phyloP scores from a whole-genome alignment of 2,329 filamentous ascomycete genomes.

The Colletotrichum aenigma region DNA sequence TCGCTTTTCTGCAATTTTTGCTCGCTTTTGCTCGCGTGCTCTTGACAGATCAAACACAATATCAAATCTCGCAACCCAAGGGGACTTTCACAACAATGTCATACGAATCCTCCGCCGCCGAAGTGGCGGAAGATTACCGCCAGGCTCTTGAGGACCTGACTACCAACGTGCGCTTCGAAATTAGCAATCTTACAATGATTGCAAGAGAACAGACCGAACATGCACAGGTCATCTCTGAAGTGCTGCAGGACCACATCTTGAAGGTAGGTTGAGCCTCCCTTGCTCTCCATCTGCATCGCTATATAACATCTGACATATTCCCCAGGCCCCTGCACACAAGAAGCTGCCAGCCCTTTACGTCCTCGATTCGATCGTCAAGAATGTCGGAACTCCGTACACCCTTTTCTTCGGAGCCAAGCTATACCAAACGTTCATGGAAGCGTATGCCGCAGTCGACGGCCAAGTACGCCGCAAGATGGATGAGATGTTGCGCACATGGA shows the following conservation, averaged over 20 bases:
- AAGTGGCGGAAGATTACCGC: conserved; percentile 94
- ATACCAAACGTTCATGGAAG: conserved; percentile 95
- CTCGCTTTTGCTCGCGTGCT: conserved; percentile 16
- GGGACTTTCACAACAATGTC: conserved; percentile 41
- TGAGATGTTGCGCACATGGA: conserved; percentile 98
- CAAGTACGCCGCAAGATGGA: conserved; percentile 89
- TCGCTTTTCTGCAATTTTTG: not conserved
- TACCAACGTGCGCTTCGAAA: conserved; percentile 91
- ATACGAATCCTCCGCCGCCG: conserved; percentile 66
- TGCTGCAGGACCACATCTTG: conserved; percentile 90
- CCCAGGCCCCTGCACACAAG: conserved; percentile 81
- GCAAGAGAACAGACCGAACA: conserved; percentile 97
- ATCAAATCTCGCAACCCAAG: not conserved
- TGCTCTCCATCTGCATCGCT: not conserved
- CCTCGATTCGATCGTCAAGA: conserved; percentile 97
- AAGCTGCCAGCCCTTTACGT: conserved; percentile 97
- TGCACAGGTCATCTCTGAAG: conserved; percentile 89
- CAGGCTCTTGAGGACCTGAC: conserved; percentile 91
- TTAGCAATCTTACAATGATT: conserved; percentile 96
- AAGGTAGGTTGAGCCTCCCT: conserved; percentile 69
- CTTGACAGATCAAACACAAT: conserved; percentile 5
- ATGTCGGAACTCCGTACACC: conserved; percentile 96
- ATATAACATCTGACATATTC: conserved; percentile 38
- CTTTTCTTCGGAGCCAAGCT: conserved; percentile 92
- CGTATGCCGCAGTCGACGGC: conserved; percentile 87